Evolutionary conservation across 2,329 filamentous ascomycete species (phyloP).

Genomic region (Dactylellina parvicollis): DNA sequence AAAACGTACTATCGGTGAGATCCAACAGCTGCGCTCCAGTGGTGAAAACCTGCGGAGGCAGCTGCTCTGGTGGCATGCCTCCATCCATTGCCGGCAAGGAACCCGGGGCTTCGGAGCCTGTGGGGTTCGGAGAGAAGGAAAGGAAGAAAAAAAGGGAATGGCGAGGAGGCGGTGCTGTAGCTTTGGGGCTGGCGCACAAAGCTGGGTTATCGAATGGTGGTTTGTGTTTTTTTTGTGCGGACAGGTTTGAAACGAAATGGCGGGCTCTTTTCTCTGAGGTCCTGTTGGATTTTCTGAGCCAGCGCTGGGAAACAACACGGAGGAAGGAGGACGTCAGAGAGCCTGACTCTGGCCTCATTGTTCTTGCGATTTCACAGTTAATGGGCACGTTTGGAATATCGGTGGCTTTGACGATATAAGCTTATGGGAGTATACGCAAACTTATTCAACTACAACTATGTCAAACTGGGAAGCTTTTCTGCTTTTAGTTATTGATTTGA

Average conservation of each 20-base stretch:
- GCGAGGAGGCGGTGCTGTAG: constrained; percentile 45
- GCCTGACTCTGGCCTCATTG: no score
- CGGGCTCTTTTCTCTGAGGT: constrained; percentile 33
- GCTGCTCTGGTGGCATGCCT: constrained; percentile 66
- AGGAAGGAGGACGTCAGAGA: not conserved
- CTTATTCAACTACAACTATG: no score
- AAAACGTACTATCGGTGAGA: constrained; percentile 92
- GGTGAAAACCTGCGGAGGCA: constrained; percentile 97
- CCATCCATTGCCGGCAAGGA: constrained; percentile 50
- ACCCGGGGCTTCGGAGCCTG: constrained; percentile 25
- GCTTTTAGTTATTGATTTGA: no score
- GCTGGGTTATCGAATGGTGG: constrained; percentile 21
- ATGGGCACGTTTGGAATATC: no score
- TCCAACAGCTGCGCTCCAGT: constrained; percentile 95
- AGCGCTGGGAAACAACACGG: constrained; percentile 18
- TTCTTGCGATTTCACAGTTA: no score
- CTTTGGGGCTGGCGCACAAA: constrained; percentile 43
- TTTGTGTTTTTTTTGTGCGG: constrained; percentile 12
- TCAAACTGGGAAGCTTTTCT: no score
- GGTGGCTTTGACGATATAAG: no score
- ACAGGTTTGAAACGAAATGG: not conserved
- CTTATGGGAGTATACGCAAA: no score
- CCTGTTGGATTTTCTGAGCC: constrained; percentile 39
- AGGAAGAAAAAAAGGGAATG: constrained; percentile 4
- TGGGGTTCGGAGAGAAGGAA: constrained; percentile 7